Conservation (phyloP, 1,139 yeast species). For the Yamadazyma friedrichii region DNA sequence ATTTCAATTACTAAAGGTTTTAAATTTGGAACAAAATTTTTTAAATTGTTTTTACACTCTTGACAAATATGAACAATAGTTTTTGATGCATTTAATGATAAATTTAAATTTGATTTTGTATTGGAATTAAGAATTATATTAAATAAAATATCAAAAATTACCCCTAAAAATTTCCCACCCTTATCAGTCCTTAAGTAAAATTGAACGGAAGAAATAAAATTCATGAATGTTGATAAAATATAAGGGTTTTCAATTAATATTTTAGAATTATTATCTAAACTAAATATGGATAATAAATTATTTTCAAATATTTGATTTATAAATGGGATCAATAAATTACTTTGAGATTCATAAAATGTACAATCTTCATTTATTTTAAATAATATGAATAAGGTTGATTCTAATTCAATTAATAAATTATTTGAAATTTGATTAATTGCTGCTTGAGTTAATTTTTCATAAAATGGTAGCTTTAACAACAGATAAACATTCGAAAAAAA, state of each 20-base stretch:
- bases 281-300: constrained; percentile 17
- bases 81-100: constrained; percentile 48
- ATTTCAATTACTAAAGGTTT: constrained; percentile 52
- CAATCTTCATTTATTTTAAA: constrained; percentile 53
- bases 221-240: constrained; percentile 42
- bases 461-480: constrained; percentile 56
- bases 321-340: constrained; percentile 23
- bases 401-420: constrained; percentile 41
- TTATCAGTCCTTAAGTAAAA: constrained; percentile 46
- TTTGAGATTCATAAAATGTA: constrained; percentile 36
- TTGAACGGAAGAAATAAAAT: constrained; percentile 52
- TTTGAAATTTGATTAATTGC: constrained; percentile 26
- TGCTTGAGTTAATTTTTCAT: constrained; percentile 47
- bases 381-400: constrained; percentile 66
- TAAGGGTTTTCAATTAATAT: constrained; percentile 3
- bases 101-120: constrained; percentile 10
- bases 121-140: constrained; percentile 27
- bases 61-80: constrained; percentile 64
- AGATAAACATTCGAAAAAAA: constrained; percentile 70
- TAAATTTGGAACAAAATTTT: constrained; percentile 49
- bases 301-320: constrained; percentile 26
- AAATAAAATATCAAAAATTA: constrained; percentile 50
- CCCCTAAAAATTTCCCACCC: constrained; percentile 41
- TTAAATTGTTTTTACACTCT: constrained; percentile 50
- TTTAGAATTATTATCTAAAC: background rate